Evolutionary conservation across 371 early-diverging fungal genomes (phyloP).

Genomic region (Syncephalastrum racemosum): DNA sequence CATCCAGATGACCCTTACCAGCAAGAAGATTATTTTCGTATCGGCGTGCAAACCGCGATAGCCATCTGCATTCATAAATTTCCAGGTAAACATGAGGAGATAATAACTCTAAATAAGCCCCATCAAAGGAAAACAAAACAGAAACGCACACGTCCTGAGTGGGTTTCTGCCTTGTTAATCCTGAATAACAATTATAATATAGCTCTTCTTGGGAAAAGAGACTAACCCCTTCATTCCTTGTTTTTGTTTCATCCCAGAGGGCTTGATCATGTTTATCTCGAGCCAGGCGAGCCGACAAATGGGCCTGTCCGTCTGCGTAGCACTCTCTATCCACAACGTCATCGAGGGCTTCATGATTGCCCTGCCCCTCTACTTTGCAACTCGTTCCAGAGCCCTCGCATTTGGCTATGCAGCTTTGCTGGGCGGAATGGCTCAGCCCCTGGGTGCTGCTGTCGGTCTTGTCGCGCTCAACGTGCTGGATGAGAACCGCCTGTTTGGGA

Average conservation of each 20-base stretch:
- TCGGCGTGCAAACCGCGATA: constrained; percentile 78
- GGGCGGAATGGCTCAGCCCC: constrained; percentile 68
- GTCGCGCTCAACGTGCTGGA: constrained; percentile 41
- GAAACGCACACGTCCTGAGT: no score
- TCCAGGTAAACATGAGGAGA: constrained; percentile 48
- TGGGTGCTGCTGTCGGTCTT: constrained; percentile 62
- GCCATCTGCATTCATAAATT: constrained; percentile 82
- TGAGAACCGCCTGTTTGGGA: constrained; percentile 48
- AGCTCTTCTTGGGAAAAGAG: no score
- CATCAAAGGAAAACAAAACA: no score
- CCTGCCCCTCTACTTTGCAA: constrained; percentile 70
- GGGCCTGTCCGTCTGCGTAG: constrained; percentile 71
- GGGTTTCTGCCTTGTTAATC: no score
- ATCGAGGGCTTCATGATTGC: constrained; percentile 83
- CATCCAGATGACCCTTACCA: no score
- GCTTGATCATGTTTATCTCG: constrained; percentile 75
- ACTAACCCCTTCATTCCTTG: no score
- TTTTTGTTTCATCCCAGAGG: constrained; percentile 46
- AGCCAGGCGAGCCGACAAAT: constrained; percentile 62
- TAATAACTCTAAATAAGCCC: no score
- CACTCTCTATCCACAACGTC: constrained; percentile 78
- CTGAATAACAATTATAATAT: no score
- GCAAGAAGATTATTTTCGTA: constrained; percentile 23
- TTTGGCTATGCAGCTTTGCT: constrained; percentile 64
- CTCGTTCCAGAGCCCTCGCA: constrained; percentile 56